A percentile compares a stretch with the other conserved stretches of the same genome.
These are phyloP conservation scores for Talinum fruticosum DNA, from an alignment of 148 eudicot genomes.

Conservation along the genomic window DNA sequence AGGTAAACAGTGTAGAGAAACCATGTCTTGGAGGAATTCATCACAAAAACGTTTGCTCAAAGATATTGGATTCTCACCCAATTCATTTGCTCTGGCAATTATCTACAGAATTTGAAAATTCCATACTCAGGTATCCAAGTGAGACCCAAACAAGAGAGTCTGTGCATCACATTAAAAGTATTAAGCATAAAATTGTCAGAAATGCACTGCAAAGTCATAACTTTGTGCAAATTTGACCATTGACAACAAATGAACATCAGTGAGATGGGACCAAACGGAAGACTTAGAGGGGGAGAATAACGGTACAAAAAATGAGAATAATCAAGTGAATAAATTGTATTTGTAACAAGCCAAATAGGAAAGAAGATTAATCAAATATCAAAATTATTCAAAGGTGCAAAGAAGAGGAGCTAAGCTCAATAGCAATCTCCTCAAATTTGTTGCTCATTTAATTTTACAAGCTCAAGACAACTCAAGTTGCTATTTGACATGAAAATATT, in stretches of 20 bases:
- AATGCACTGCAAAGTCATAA: neutral
- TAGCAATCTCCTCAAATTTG: neutral
- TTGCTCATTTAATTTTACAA: neutral
- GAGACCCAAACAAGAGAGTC: no score
- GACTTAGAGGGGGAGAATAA: neutral
- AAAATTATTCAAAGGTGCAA: neutral
- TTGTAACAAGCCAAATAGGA: neutral
- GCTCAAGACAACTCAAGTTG: neutral
- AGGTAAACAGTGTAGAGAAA: constrained; percentile 68
- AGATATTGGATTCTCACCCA: constrained; percentile 83
- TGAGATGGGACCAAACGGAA: neutral
- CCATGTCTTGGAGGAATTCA: constrained; percentile 85
- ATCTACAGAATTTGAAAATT: constrained; percentile 88
- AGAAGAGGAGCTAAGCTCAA: neutral
- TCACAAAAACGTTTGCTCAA: constrained; percentile 88
- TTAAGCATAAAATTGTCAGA: neutral
- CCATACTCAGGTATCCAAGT: constrained; percentile 87
- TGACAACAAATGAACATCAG: neutral
- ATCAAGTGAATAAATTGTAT: neutral
- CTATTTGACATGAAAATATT: neutral
- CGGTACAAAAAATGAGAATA: neutral
- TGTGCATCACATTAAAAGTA: constrained; percentile 30
- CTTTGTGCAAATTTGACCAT: neutral
- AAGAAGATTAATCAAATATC: no score
- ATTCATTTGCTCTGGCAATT: constrained; percentile 87